These are phyloP conservation scores for Colletotrichum horii DNA, from an alignment of 2,329 filamentous ascomycete genomes.

Conservation along the genomic window DNA sequence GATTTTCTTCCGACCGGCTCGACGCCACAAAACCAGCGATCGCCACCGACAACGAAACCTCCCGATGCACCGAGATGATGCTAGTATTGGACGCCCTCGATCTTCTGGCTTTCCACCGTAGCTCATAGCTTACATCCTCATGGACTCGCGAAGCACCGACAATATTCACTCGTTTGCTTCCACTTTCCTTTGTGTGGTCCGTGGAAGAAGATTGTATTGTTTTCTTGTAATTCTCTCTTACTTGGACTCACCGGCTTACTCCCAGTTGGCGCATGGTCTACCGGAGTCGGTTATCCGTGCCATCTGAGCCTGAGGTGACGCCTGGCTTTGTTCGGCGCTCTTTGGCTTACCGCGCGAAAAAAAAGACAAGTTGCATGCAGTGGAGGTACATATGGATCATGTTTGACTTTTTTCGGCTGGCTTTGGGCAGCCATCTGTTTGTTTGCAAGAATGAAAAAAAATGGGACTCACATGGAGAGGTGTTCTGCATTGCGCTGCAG, in stretches of 20 bases:
- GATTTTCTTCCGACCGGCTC: not conserved
- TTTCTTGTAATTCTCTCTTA: not conserved
- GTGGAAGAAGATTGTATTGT: not conserved
- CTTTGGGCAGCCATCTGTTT: slow-evolving; percentile 26
- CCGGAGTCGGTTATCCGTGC: not conserved
- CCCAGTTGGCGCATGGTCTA: not conserved
- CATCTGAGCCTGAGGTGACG: not conserved
- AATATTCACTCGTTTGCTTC: not conserved
- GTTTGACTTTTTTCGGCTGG: slow-evolving; percentile 28
- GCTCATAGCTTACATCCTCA: not conserved
- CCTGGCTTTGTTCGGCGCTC: not conserved
- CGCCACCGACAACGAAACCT: not conserved
- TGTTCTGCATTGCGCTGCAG: slow-evolving; percentile 44
- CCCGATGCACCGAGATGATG: not conserved
- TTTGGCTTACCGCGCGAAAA: not conserved
- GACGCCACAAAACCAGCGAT: not conserved
- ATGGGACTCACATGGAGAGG: slow-evolving; percentile 33
- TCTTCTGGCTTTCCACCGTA: not conserved
- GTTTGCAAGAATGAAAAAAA: slow-evolving; percentile 28
- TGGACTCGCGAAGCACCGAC: not conserved
- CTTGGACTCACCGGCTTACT: not conserved
- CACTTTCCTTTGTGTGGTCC: not conserved
- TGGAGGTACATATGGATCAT: slow-evolving; percentile 24
- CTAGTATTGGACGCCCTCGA: not conserved
- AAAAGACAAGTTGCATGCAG: not conserved